Percentiles rank a stretch among this genome's conserved stretches.
Conservation (phyloP, 805 yeast genomes). For the Hemisphaericaspora nanyangensis region DNA sequence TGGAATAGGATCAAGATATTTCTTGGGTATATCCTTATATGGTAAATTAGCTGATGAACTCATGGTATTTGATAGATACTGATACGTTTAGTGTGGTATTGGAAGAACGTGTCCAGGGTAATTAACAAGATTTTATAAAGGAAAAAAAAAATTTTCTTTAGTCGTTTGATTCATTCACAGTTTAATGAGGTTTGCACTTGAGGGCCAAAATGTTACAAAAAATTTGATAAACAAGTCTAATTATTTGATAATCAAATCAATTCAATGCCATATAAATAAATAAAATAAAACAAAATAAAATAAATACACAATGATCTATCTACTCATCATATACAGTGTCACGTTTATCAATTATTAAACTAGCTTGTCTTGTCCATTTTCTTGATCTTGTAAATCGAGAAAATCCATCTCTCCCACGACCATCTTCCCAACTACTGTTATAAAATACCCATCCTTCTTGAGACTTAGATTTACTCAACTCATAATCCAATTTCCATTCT, state of each 20-base stretch:
- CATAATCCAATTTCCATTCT: conserved; percentile 45
- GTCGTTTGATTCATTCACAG: too few species aligned
- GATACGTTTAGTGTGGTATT: not conserved
- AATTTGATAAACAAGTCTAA: too few species aligned
- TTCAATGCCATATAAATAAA: too few species aligned
- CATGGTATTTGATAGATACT: conserved; percentile 15
- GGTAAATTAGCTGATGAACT: conserved; percentile 26
- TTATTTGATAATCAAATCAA: too few species aligned
- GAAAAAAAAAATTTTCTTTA: conserved; percentile 1
- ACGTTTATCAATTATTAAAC: conserved; percentile 23
- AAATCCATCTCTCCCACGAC: conserved; percentile 40
- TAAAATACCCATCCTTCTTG: conserved; percentile 53
- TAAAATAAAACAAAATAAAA: too few species aligned
- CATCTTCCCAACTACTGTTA: conserved; percentile 48
- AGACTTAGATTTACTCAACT: conserved; percentile 32
- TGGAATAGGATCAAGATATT: conserved; percentile 29
- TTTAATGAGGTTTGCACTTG: too few species aligned
- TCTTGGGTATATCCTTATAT: conserved; percentile 32
- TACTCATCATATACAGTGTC: conserved; percentile 14
- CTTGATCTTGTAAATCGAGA: conserved; percentile 50
- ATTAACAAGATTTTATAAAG: too few species aligned
- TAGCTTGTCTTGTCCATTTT: conserved; percentile 48
- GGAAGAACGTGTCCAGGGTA: not conserved
- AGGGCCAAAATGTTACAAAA: too few species aligned
- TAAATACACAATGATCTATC: too few species aligned